Percentiles rank a stretch among this genome's conserved stretches.
These are phyloP conservation scores for Mortierella sp. DNA, from an alignment of 371 early-diverging fungal genomes.

Conservation along the genomic window DNA sequence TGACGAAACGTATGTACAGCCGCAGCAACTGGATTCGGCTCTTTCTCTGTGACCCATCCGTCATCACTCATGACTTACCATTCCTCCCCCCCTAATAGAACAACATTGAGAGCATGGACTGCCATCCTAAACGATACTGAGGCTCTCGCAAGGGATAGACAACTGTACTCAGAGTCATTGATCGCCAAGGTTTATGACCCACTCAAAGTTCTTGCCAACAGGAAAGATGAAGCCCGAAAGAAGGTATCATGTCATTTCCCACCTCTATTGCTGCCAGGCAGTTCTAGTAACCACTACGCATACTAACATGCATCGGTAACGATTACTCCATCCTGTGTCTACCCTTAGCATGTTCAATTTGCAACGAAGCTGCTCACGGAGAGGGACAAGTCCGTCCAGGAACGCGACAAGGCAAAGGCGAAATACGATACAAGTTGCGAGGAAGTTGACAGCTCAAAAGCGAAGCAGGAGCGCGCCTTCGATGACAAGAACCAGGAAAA, in stretches of 20 bases:
- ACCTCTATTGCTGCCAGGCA: background rate
- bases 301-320: no score
- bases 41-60: background rate
- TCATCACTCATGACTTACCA: background rate
- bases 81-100: constrained; percentile 37
- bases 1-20: constrained; percentile 50
- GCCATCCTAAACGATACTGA: constrained; percentile 70
- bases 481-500: constrained; percentile 69
- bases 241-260: constrained; percentile 61
- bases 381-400: constrained; percentile 70
- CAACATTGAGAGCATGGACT: constrained; percentile 67
- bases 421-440: constrained; percentile 77
- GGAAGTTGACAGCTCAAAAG: constrained; percentile 67
- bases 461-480: constrained; percentile 60
- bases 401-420: constrained; percentile 78
- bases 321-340: background rate
- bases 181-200: constrained; percentile 63
- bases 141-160: constrained; percentile 65
- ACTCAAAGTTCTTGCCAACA: constrained; percentile 61
- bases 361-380: constrained; percentile 71
- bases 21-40: background rate
- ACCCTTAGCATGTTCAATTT: constrained; percentile 71
- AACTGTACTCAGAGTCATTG: constrained; percentile 67
- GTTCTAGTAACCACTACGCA: no score
- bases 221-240: constrained; percentile 80